Percentiles rank a stretch among this genome's conserved stretches.
phyloP scores from a whole-genome alignment of 2,329 filamentous ascomycete species.

The Nakataea oryzae region DNA sequence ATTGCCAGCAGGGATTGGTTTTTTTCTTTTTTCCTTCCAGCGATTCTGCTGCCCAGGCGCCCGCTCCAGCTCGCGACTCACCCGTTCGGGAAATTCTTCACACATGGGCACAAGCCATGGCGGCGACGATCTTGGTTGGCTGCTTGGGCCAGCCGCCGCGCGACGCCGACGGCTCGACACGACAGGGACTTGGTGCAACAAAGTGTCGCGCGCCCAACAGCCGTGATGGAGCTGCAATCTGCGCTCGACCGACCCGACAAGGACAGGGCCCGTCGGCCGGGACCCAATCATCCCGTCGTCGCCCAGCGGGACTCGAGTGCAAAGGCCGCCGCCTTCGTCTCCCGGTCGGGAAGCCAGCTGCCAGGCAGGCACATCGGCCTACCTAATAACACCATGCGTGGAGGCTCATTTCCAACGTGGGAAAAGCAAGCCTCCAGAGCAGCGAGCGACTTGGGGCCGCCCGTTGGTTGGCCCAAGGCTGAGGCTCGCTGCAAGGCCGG shows the following conservation, averaged over 20 bases:
- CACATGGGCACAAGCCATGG: no score
- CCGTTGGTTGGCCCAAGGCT: neutral
- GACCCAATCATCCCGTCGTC: neutral
- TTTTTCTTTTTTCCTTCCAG: no score
- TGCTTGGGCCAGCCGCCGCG: no score
- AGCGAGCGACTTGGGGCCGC: neutral
- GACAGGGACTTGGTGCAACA: neutral
- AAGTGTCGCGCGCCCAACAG: neutral
- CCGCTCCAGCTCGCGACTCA: neutral
- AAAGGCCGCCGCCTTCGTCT: no score
- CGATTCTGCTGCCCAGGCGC: neutral
- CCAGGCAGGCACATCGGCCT: no score
- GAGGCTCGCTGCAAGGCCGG: no score
- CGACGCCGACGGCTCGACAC: neutral
- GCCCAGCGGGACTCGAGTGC: no score
- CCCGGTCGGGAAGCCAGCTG: no score
- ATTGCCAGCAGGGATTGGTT: neutral
- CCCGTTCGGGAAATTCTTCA: neutral
- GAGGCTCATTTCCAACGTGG: neutral
- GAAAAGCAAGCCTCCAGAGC: neutral
- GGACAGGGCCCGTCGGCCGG: neutral
- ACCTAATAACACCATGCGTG: neutral
- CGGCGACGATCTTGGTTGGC: no score
- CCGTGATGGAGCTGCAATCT: neutral
- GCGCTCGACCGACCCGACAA: neutral